A percentile compares a stretch with the other conserved stretches of the same genome.
These are phyloP conservation scores for Symbiodinium natans DNA, from an alignment of 73 alveolate species.

Conservation along the genomic window DNA sequence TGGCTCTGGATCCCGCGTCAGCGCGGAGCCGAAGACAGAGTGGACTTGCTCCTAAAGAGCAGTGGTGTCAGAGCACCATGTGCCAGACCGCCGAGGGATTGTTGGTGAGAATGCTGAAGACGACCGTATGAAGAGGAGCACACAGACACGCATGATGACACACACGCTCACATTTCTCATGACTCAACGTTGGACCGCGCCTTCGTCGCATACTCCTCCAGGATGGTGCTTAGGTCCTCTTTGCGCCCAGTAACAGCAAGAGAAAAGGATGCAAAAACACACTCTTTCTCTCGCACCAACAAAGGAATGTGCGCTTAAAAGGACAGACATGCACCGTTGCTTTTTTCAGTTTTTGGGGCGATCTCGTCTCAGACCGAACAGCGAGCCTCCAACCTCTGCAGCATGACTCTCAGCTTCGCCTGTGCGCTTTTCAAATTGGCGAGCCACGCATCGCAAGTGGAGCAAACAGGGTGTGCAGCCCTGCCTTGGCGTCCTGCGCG, in stretches of 20 bases:
- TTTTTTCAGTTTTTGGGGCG: neutral
- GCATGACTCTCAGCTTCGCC: conserved; percentile 65
- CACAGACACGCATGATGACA: neutral
- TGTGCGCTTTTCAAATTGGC: neutral
- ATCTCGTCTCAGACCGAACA: neutral
- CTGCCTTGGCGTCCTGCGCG: conserved; percentile 72
- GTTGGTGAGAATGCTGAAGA: too few relatives aligned
- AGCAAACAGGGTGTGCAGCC: neutral
- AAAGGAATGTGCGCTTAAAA: neutral
- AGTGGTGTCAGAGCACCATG: neutral
- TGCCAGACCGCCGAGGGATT: too few relatives aligned
- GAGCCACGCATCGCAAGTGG: neutral
- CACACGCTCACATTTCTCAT: too few relatives aligned
- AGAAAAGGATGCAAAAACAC: neutral
- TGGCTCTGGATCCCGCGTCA: neutral
- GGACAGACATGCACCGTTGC: neutral
- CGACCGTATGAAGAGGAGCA: neutral
- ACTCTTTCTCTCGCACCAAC: neutral
- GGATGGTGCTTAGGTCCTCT: conserved; percentile 39
- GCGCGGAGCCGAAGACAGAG: neutral
- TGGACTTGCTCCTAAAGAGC: neutral
- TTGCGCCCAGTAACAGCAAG: neutral
- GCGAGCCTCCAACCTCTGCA: conserved; percentile 47
- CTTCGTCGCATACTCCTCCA: conserved; percentile 79
- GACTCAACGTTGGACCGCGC: neutral